phyloP scores from a whole-genome alignment of 2,329 filamentous ascomycete genomes.

The Exserohilum turcica region DNA sequence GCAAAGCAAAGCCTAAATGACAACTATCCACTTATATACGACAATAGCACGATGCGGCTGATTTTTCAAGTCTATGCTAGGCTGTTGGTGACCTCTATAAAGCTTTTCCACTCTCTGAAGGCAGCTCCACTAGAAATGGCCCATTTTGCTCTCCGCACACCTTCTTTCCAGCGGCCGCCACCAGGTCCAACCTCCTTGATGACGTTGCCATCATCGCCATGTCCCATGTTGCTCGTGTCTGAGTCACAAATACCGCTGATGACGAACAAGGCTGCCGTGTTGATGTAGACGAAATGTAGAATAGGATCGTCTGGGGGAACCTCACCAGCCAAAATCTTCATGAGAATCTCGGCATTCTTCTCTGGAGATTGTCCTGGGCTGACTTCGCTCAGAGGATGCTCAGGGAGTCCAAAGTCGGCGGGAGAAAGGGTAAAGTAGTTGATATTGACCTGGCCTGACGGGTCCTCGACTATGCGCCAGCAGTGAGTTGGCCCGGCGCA shows the following conservation, averaged over 20 bases:
- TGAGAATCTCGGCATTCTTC: constrained; percentile 86
- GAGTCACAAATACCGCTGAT: constrained; percentile 85
- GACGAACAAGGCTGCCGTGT: constrained; percentile 86
- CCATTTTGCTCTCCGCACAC: constrained; percentile 84
- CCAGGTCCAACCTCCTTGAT: constrained; percentile 82
- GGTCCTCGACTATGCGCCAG: constrained; percentile 73
- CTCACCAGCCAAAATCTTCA: constrained; percentile 74
- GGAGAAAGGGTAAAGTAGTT: constrained; percentile 80
- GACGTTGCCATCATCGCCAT: constrained; percentile 79
- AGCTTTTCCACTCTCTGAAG: constrained; percentile 79
- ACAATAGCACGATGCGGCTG: background rate
- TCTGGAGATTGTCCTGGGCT: constrained; percentile 82
- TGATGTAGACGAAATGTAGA: constrained; percentile 91
- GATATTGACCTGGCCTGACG: constrained; percentile 60
- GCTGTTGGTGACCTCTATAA: constrained; percentile 79
- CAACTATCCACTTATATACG: background rate
- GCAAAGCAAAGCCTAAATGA: background rate
- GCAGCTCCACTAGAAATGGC: constrained; percentile 85
- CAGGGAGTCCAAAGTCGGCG: constrained; percentile 81
- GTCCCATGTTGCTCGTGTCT: constrained; percentile 77
- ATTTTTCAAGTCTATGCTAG: constrained; percentile 22
- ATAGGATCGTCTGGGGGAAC: constrained; percentile 79
- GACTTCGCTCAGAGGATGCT: constrained; percentile 76
- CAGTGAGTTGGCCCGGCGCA: constrained; percentile 88
- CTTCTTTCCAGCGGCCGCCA: constrained; percentile 92